Evolutionary conservation across 768 basidiomycete species (phyloP).

Genomic region (Tylopilus balloui): DNA sequence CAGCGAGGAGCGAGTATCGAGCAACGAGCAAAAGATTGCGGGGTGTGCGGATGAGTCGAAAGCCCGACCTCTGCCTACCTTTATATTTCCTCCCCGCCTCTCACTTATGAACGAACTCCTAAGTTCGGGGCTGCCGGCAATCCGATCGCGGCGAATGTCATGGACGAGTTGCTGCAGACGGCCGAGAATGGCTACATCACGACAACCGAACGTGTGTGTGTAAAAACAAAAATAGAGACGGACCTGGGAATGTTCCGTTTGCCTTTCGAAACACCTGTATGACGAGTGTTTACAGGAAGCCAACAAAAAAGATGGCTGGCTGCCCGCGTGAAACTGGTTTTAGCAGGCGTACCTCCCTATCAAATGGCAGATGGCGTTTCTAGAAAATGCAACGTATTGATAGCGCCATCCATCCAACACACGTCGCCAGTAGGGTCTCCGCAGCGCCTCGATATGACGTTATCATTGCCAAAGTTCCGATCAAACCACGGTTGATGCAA

Average conservation of each 20-base stretch:
- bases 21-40: not conserved
- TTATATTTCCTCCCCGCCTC: too few species aligned
- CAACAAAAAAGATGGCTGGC: not conserved
- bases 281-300: not conserved
- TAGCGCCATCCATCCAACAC: not conserved
- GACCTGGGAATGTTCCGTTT: not conserved
- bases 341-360: not conserved
- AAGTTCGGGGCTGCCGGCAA: too few species aligned
- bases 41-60: not conserved
- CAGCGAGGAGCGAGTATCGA: not conserved
- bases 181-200: too few species aligned
- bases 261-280: not conserved
- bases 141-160: too few species aligned
- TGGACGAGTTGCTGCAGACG: too few species aligned
- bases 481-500: not conserved
- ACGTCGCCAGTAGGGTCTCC: not conserved
- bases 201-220: not conserved
- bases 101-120: too few species aligned
- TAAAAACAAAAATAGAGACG: not conserved
- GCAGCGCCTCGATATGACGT: not conserved
- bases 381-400: not conserved
- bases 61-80: not conserved
- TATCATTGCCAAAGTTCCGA: not conserved
- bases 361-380: not conserved
- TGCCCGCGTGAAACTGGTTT: not conserved